Evolutionary conservation across 306 rosid genomes (phyloP), one percentile per base, ranked within the genome.

Genomic region (Medicago truncatula): DNA sequence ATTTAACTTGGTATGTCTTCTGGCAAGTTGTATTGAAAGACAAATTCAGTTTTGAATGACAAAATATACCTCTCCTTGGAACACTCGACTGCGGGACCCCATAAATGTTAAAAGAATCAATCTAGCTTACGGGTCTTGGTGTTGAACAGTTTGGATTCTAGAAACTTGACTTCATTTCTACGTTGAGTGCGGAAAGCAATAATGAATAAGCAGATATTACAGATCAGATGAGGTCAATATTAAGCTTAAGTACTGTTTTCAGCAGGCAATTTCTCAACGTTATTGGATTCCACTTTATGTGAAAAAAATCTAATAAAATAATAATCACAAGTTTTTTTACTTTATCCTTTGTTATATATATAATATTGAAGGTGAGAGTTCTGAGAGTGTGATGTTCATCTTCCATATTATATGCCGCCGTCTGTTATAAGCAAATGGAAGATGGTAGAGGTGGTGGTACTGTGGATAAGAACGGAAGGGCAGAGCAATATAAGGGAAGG

Each of bases 401-500:
- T 49, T n/a, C 12, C 12, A 56, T 17, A 54, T 44, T 44, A 46
- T 5, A 46, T 46, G 52, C 15, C 15, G 52, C 16, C 16, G 7
- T 6, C 25, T 17, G 3, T 18, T 8, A 56, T 56, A 56, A 56
- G 6, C 14, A 56, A 56, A 56, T 56, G 61, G 61, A 18, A 56
- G 31, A 18, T 20, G 61, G 13, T 31, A 31, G 0, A 31, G 36
- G 36, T 31, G 36, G 36, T 31, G 36, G 38, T 34, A 34, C 12
- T 20, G n/a, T 21, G 3, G 15, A 5, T 58, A 16, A 50, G 14
- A 85, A 76, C 66, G 96, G 84, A 77, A 88, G 96, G 59, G 96
- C 93, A 54, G 79, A 16, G 64, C 87, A 83, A 20, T 92, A 89
- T 74, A 77, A 82, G 41, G 97, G 97, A 2, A 86, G 71, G 67